Percentiles rank a stretch among this genome's conserved stretches.
These are phyloP conservation scores for Seminavis robusta DNA, from an alignment of 108 stramenopile species.

Conservation along the genomic window DNA sequence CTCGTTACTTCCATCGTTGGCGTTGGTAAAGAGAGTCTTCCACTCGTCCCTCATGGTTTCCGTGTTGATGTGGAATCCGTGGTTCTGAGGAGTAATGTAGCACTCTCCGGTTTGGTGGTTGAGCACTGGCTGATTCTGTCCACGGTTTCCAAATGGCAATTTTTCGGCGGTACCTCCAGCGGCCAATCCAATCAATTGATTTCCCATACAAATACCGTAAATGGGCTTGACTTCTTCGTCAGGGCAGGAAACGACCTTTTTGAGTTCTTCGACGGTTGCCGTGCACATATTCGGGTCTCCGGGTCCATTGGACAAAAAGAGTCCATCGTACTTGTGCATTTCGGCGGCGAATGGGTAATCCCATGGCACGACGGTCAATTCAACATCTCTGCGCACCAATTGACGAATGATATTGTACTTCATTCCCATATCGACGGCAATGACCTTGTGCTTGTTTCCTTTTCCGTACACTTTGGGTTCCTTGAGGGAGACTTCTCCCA, in stretches of 20 bases:
- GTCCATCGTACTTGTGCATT: conserved; percentile 88
- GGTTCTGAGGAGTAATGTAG: conserved; percentile 99
- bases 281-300: conserved; percentile 94
- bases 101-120: conserved; percentile 93
- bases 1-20: conserved; percentile 97
- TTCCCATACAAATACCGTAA: conserved; percentile 98
- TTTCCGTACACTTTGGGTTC: conserved; percentile 82
- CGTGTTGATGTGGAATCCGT: conserved; percentile 92
- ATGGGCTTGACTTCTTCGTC: conserved; percentile 91
- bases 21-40: conserved; percentile 94
- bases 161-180: conserved; percentile 90
- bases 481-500: conserved; percentile 90
- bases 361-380: conserved; percentile 94
- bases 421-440: conserved; percentile 98
- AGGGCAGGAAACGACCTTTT: conserved; percentile 66
- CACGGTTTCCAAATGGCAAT: conserved; percentile 97
- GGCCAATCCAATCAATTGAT: conserved; percentile 94
- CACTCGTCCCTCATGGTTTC: conserved; percentile 81
- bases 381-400: conserved; percentile 88
- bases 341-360: conserved; percentile 88
- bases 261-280: conserved; percentile 76
- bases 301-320: conserved; percentile 97
- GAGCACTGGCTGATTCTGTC: conserved; percentile 97
- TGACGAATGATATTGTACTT: conserved; percentile 99
- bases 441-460: conserved; percentile 86